Evolutionary conservation across 257 asterid species (phyloP).

Genomic region (Penstemon newberryi): DNA sequence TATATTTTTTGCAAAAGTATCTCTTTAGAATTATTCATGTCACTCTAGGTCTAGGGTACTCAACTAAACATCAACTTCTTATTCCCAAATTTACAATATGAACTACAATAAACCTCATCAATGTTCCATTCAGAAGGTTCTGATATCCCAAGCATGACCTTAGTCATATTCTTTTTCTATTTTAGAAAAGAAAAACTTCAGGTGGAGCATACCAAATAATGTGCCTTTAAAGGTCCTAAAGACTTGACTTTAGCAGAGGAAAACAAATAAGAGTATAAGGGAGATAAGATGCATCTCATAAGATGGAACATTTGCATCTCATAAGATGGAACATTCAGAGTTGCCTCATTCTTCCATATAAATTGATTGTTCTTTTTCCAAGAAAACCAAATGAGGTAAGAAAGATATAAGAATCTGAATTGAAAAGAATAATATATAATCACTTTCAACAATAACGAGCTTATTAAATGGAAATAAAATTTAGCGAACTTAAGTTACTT

Average conservation of each 20-base stretch:
- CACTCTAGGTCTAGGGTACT: too few relatives aligned
- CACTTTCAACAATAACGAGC: not conserved
- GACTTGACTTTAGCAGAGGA: not conserved
- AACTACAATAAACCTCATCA: too few relatives aligned
- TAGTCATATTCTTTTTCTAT: not conserved
- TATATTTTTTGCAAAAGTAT: not conserved
- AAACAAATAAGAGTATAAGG: not conserved
- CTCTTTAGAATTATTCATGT: not conserved
- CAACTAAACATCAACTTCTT: not conserved
- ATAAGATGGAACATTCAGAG: not conserved
- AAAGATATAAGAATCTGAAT: not conserved
- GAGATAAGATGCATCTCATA: too few relatives aligned
- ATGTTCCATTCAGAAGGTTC: too few relatives aligned
- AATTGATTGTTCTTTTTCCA: not conserved
- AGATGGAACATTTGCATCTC: too few relatives aligned
- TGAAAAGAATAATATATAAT: not conserved
- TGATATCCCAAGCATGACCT: conserved; percentile 10
- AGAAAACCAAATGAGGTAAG: too few relatives aligned
- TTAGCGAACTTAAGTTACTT: conserved; percentile 17
- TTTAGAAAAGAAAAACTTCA: not conserved
- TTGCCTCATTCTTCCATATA: conserved; percentile 15
- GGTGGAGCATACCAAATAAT: too few relatives aligned
- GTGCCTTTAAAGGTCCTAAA: not conserved
- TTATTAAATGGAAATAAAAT: conserved; percentile 7
- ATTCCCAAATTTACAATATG: too few relatives aligned